Conservation (phyloP, 331 rosid species). For the Quercus lobata region DNA sequence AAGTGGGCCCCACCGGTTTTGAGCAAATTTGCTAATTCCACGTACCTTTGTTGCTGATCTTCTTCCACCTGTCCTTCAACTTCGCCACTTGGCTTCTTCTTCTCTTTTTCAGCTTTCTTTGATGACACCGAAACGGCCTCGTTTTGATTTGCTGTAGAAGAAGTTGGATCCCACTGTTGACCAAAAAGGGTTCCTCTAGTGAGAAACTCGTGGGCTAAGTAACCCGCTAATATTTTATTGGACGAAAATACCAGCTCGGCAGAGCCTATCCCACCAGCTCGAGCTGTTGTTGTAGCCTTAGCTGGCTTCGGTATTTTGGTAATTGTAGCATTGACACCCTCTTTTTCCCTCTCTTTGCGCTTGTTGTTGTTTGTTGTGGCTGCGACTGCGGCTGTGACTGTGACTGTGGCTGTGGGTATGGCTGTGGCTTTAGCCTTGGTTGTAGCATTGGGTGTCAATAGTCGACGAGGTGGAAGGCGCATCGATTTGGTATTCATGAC, state of each 20-base stretch:
- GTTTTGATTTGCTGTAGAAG: not conserved
- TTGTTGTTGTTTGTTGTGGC: too few species aligned
- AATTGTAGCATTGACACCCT: constrained; percentile 19
- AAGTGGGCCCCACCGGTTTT: constrained; percentile 59
- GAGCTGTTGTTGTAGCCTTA: constrained; percentile 5
- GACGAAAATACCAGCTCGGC: constrained; percentile 19
- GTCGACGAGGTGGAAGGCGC: constrained; percentile 96
- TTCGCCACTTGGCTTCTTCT: constrained; percentile 14
- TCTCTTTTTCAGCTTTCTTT: constrained; percentile 5
- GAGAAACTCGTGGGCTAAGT: constrained; percentile 88
- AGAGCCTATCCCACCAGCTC: not conserved
- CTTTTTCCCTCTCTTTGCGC: constrained; percentile 33
- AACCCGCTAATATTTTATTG: constrained; percentile 80
- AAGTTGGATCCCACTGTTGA: constrained; percentile 44
- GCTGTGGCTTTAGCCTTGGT: constrained; percentile 41
- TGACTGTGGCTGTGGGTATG: too few species aligned
- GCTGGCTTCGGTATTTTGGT: constrained; percentile 40
- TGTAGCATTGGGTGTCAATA: constrained; percentile 35
- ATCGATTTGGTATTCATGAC: constrained; percentile 94
- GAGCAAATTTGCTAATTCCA: constrained; percentile 57
- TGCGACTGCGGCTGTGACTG: too few species aligned
- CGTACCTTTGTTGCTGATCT: constrained; percentile 40
- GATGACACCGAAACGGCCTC: constrained; percentile 10
- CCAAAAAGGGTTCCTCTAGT: constrained; percentile 75
- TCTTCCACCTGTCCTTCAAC: constrained; percentile 9